Evolutionary conservation across 139 green algal species (phyloP), one percentile per base, ranked within the genome.

Genomic region (Astrephomene gubernaculifera): DNA sequence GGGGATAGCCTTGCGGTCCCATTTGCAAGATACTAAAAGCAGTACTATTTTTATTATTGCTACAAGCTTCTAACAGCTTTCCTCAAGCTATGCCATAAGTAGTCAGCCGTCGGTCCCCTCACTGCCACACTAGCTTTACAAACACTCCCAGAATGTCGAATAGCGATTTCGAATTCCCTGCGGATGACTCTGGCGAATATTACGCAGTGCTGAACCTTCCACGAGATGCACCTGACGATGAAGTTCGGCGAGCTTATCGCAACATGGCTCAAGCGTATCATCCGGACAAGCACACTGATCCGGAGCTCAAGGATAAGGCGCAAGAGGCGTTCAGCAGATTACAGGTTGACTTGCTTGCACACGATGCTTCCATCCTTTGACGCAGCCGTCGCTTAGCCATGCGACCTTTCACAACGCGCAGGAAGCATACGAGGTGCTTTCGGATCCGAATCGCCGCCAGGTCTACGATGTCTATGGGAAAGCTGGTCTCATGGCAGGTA

Each of bases 191-290:
- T 21, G 61, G 9, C n/a, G 61, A 75, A 9, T 94, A 92, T 64
- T 94, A 94, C 78, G 88, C 91, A 0, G 71, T 90, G 2, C 70
- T 94, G 14, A 94, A 94, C 61, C 76, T 94, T 21, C 81, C 90
- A 2, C 79, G 81, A 14, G 88, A 91, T 71, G 91, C 82, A 4
- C 52, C 63, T 3, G 60, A 79, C 10, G 82, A 89, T 4, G 88
- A 88, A 7, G 74, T 88, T 9, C 71, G 41, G 21, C 53, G 73
- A 24, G 90, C 91, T 4, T 94, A 93, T 67, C 83, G 87, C 53
- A 67, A 81, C 29, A 84, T 94, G 0, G 91, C 91, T 49, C 64
- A 85, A 22, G 87, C 90, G 0, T 95, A 93, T 44, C 92, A 95
- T 36, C 92, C 92, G 0, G 92, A 95, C 67, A 95, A 95, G 72